phyloP scores from a whole-genome alignment of 345 rosid species.

The Dipteronia dyeriana region DNA sequence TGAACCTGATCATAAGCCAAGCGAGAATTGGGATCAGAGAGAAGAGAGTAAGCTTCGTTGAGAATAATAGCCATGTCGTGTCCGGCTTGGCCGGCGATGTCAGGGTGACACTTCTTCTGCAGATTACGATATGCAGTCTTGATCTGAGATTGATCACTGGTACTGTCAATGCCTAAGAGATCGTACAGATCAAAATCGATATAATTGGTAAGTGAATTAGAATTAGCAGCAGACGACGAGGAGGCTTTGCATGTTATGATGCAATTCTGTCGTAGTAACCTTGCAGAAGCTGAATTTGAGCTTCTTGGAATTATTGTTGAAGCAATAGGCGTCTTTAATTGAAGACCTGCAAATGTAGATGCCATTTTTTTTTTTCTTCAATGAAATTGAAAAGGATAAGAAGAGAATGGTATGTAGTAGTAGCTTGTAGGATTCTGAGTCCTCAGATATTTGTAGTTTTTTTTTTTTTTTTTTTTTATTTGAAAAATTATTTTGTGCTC shows the following conservation, averaged over 20 bases:
- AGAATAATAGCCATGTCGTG: slow-evolving; percentile 93
- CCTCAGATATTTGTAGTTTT: too few species aligned
- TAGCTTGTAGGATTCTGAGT: too few species aligned
- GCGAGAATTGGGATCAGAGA: slow-evolving; percentile 70
- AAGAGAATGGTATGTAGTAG: background rate
- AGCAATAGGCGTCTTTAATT: background rate
- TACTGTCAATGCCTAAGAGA: slow-evolving; percentile 70
- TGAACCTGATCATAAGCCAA: slow-evolving; percentile 77
- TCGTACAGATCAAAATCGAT: slow-evolving; percentile 81
- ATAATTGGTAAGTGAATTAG: slow-evolving; percentile 16
- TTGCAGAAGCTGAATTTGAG: background rate
- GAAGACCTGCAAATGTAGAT: background rate
- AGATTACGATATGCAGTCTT: slow-evolving; percentile 69
- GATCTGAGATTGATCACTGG: slow-evolving; percentile 58
- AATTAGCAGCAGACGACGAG: slow-evolving; percentile 32
- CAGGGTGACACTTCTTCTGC: slow-evolving; percentile 89
- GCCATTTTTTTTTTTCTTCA: background rate
- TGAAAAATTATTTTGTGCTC: too few species aligned
- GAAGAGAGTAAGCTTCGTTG: slow-evolving; percentile 70
- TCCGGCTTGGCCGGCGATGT: slow-evolving; percentile 72
- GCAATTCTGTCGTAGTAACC: background rate
- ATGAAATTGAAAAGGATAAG: background rate
- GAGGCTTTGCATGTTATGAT: slow-evolving; percentile 42
- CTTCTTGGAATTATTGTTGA: background rate
- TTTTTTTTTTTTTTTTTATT: too few species aligned